Evolutionary conservation across 2,329 filamentous ascomycete genomes (phyloP).

Genomic region (Cladosporium velox): DNA sequence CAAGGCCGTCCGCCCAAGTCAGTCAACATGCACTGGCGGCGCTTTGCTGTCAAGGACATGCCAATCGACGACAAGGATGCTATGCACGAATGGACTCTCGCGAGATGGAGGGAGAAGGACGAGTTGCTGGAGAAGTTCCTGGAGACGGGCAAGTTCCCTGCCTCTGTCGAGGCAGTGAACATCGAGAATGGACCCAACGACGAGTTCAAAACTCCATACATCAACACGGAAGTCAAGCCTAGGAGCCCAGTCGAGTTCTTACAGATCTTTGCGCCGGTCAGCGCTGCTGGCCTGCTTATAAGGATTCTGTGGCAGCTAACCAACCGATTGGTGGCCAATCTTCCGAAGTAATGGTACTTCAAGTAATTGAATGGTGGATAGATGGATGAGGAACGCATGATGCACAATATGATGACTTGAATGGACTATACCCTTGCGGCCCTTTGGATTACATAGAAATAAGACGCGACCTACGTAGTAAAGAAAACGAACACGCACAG

Average conservation of each 20-base stretch:
- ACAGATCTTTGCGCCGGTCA: constrained; percentile 46
- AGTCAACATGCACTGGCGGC: constrained; percentile 95
- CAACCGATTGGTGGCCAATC: constrained; percentile 27
- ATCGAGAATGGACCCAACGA: constrained; percentile 36
- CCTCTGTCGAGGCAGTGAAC: constrained; percentile 52
- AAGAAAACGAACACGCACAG: background rate
- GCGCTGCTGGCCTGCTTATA: constrained; percentile 40
- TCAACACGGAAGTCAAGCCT: constrained; percentile 50
- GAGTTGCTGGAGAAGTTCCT: constrained; percentile 76
- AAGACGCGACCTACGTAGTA: background rate
- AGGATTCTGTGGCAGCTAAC: constrained; percentile 37
- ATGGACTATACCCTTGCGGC: constrained; percentile 10
- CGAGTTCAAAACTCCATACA: constrained; percentile 44
- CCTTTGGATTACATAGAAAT: background rate
- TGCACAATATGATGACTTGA: constrained; percentile 7
- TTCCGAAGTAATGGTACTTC: background rate
- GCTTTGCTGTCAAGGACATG: constrained; percentile 77
- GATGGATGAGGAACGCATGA: constrained; percentile 4
- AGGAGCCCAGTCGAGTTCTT: constrained; percentile 44
- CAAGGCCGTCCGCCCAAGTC: constrained; percentile 87
- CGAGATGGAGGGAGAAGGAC: constrained; percentile 91
- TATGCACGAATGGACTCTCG: constrained; percentile 80
- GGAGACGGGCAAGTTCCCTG: constrained; percentile 76
- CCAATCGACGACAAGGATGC: constrained; percentile 70
- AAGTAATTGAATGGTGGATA: too few species aligned